Base-by-base conservation (phyloP, 495 filamentous ascomycete genomes). In the Podospora didyma region DNA sequence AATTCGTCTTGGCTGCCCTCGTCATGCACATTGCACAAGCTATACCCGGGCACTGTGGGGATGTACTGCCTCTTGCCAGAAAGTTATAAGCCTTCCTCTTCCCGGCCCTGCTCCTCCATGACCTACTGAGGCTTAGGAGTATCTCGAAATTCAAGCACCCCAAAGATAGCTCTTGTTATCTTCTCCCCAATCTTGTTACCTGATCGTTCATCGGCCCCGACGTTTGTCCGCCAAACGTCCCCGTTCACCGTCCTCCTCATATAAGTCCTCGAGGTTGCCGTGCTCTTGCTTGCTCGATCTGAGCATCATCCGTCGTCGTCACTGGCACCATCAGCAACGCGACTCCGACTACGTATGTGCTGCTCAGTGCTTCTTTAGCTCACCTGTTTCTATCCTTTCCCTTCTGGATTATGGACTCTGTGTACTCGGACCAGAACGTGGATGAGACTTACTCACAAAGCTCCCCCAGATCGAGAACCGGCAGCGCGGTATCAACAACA, bases 371-470 rank as follows among this genome's bases (percentile, higher is more conserved):
- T 39, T 61, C 49, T 56, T n/a, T 41, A 53, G 23, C 42, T 44
- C n/a, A 50, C 49, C 34, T 21, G 22, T 48, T 56, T 54, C 49
- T 49, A 20, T 53, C 46, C 61, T 46, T 49, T 46, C 23, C 17
- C 23, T 17, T 6, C 21, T 46, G 20, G 24, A 65, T 59, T 44
- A 77, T 76, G 73, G 63, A 69, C 56, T 53, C 63, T 48, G 51
- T 60, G 47, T 66, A 69, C 56, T 53, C 59, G 53, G 57, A 64
- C 56, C 64, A 64, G 22, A 53, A 53, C 64, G 60, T 59, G 58
- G 66, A 71, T 61, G 61, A 70, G 55, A 69, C 70, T 72, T 75
- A 74, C 76, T 77, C 69, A 77, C 72, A 66, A 46, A 71, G 60
- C 51, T 60, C 70, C 51, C 58, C 69, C 66, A 79, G 75, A 48